Base-by-base conservation (phyloP, 768 basidiomycete genomes). In the Mycena belliarum region DNA sequence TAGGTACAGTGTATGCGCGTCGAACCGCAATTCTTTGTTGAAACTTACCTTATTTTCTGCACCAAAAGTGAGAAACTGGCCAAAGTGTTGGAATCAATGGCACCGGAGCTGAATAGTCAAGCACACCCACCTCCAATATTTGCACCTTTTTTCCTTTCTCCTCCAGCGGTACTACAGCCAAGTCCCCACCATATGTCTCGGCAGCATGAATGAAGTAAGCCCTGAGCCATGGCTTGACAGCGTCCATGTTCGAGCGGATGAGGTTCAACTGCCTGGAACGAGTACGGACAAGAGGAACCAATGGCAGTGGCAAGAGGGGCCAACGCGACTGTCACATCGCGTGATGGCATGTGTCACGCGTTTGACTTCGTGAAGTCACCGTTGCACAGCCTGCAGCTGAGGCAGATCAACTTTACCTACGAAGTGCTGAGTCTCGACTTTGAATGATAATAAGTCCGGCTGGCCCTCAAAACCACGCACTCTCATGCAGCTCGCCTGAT, bases 61-160 rank as follows among this genome's bases (percentile, higher is more conserved):
- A 16, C 42, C 51, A 37, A 42, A 21, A 40, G 44, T 52, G 38
- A 53, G 53, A 47, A 50, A 54, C 52, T 52, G 24, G 16, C 20
- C 18, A 10, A n/a, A 6, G 20, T 10, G 7, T 23, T 20, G 16
- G 38, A 40, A 11, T 29, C 11, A 29, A 18, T 18, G 18, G 18
- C 16, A 38, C 20, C 20, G 18, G 18, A 18, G 12, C 3, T 18
- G 2, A 12, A 12, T 29, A 21, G 12, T 15, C 24, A 18, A 42
- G n/a, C 26, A 42, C 23, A 37, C 72, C 44, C 46, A 83, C 89
- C 71, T 87, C 80, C 43, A 77, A 73, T 23, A 89, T 72, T 57
- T 89, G 88, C 0, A 82, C 83, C 60, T 77, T 86, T 64, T 75
- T 82, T 44, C 72, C 76, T 58, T 75, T 79, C 14, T 52, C 18